Base-by-base conservation (phyloP, 768 basidiomycete genomes). In the Agaricus blazei region DNA sequence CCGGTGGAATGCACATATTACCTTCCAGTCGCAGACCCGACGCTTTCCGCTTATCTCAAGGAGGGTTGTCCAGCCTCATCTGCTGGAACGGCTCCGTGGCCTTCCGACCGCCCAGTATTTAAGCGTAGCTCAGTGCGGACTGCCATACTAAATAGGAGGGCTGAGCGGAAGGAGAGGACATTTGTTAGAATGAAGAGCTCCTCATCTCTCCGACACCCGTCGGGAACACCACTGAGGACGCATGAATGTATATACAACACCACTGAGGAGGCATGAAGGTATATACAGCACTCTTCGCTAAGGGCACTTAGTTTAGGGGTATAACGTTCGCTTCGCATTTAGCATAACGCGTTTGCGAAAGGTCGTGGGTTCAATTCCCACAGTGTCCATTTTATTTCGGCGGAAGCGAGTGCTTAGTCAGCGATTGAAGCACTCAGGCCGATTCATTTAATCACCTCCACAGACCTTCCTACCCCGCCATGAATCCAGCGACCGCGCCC, bases 321-420 rank as follows among this genome's bases (percentile, higher is more conserved):
- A 80, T 78, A 77, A 77, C 78, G 78, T 75, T 73, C 71, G 78
- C 78, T 80, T 80, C 76, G 78, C 78, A 79, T 56, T 0, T 7
- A 2, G n/a, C 5, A 6, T 19, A 9, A 19, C 4, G 23, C 19
- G 41, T 1, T 19, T 79, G 78, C 76, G 71, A 76, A 75, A 79
- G 78, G 78, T 75, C 78, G 75, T 75, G 78, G 76, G 78, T 79
- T 80, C 78, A 66, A 79, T 67, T 76, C 78, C 75, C 78, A 73
- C 71, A 76, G 71, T 68, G 74, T 75, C 75, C 74, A 75, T 64
- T 60, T 63, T 59, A 23, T 48, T 26, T 46, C 38, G 27, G 23
- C 27, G 2, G 11, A 28, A 44, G 52, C 43, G 24, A 31, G 14
- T 36, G 7, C 54, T 56, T 56, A 56, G 54, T 56, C 54, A 56